phyloP scores from a whole-genome alignment of 257 asterid species.

The Haberlea rhodopensis region DNA sequence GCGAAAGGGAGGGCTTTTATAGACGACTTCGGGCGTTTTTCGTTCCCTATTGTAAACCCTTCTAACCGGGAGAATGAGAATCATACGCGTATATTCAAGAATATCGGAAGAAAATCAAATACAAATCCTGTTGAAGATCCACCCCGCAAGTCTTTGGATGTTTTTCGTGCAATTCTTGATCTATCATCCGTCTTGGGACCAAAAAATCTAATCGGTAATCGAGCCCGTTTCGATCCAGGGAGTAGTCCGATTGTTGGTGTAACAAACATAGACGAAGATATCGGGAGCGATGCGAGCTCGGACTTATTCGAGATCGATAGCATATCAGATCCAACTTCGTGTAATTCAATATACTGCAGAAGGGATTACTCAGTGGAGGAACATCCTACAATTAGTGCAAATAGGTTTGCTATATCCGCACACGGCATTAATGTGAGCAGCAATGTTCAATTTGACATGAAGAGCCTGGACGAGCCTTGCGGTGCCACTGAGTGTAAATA shows the following conservation, averaged over 20 bases:
- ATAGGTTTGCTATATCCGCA: conserved; percentile 29
- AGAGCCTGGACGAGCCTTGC: conserved; percentile 66
- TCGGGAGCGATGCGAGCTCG: conserved; percentile 76
- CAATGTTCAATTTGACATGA: conserved; percentile 24
- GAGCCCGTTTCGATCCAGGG: conserved; percentile 30
- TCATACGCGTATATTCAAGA: conserved; percentile 11
- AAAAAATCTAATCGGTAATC: conserved; percentile 4
- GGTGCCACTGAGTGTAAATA: conserved; percentile 67
- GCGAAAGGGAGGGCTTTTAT: conserved; percentile 41
- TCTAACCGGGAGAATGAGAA: conserved; percentile 18
- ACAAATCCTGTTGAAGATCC: conserved; percentile 42
- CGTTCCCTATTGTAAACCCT: conserved; percentile 59
- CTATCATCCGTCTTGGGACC: conserved; percentile 20
- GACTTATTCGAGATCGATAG: conserved; percentile 87
- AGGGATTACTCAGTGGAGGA: conserved; percentile 62
- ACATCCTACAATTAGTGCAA: conserved; percentile 36
- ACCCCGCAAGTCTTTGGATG: conserved; percentile 58
- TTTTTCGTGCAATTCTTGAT: conserved; percentile 53
- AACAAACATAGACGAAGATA: conserved; percentile 53
- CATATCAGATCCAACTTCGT: conserved; percentile 54
- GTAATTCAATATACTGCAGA: conserved; percentile 48
- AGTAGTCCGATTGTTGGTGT: conserved; percentile 53
- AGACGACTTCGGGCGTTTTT: conserved; percentile 41
- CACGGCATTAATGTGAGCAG: conserved; percentile 18
- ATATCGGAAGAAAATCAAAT: conserved; percentile 15